Base-by-base conservation (phyloP, 164 flowering plant species). In the Santalum album region DNA sequence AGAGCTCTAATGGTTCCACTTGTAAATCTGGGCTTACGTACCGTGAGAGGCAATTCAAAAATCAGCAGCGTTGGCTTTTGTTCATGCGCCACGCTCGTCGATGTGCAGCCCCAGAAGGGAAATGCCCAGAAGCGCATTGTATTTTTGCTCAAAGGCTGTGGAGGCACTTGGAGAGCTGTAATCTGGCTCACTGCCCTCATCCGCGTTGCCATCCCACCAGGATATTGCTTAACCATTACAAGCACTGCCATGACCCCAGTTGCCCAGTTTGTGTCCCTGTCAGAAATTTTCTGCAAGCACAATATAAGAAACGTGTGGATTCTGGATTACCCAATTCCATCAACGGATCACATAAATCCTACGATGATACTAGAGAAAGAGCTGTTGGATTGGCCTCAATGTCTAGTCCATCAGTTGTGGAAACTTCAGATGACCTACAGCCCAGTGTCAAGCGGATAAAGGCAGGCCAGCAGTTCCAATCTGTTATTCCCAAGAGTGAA, bases 261-360 rank as follows among this genome's bases (percentile, higher is more conserved):
- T 94, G 99, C 61, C 90, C 92, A 61, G 89, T 90, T 42, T 94
- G 99, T 58, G 62, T 78, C 67, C 87, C 79, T 55, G 88, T 86
- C 22, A 69, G 59, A 44, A 64, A 62, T 10, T 72, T 43, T 69
- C 29, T 78, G 10, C 68, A 48, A 49, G 14, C 51, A 34, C 72
- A 67, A n/a, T 36, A 40, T 24, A 79, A 54, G 56, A 69, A 59
- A 26, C 61, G 53, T 24, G 16, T 75, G 34, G 69, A 58, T 53
- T 45, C 73, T 53, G 59, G 53, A 7, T 53, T 76, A 59, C 57
- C 70, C 34, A 62, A 49, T 60, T 53, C 75, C n/a, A n/a, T n/a
- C 48, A 51, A 51, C 72, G 80, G 68, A 49, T 58, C 72, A 16
- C 60, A 61, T 59, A 84, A 75, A 61, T 51, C 80, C 18, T 39